Percentiles rank a stretch among this genome's conserved stretches.
Conservation (phyloP, 2,329 filamentous ascomycete genomes). For the Periconia sp. region DNA sequence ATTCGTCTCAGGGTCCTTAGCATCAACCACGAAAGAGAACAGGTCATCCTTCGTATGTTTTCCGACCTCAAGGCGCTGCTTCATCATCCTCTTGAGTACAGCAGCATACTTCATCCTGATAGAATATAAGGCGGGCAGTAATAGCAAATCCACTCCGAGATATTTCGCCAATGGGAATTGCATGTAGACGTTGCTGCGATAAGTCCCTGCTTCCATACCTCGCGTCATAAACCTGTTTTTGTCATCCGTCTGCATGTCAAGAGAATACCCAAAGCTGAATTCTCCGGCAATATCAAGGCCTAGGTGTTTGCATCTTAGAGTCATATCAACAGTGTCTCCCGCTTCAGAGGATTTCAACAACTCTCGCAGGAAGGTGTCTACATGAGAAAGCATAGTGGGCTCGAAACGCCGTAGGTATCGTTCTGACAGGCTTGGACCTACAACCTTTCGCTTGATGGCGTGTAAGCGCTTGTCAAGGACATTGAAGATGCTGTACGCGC, state of each 20-base stretch:
- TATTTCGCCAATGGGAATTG: slow-evolving; percentile 2
- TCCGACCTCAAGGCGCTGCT: slow-evolving; percentile 1
- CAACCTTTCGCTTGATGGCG: slow-evolving; percentile 45
- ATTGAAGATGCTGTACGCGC: slow-evolving; percentile 12
- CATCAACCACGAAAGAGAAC: slow-evolving; percentile 45
- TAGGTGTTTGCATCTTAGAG: slow-evolving; percentile 6
- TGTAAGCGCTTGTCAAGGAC: slow-evolving; percentile 44
- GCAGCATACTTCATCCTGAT: slow-evolving; percentile 7
- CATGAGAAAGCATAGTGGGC: slow-evolving; percentile 39
- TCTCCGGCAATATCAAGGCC: slow-evolving; percentile 50
- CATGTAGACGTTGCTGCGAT: slow-evolving; percentile 3
- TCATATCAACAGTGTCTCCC: slow-evolving; percentile 32
- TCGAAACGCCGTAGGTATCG: slow-evolving; percentile 47
- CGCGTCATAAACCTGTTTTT: slow-evolving; percentile 24
- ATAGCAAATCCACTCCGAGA: not conserved
- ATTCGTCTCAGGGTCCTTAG: slow-evolving; percentile 46
- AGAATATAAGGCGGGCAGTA: slow-evolving; percentile 1
- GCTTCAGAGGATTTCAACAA: slow-evolving; percentile 5
- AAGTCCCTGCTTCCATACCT: not conserved
- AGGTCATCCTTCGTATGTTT: slow-evolving; percentile 40
- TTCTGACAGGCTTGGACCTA: slow-evolving; percentile 48
- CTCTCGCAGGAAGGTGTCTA: slow-evolving; percentile 33
- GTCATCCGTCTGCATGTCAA: slow-evolving; percentile 24
- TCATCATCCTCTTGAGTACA: slow-evolving; percentile 2
- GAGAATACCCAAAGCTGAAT: slow-evolving; percentile 40